phyloP scores from a whole-genome alignment of 1,284 basidiomycete species.

The Heterobasidion occidentale region DNA sequence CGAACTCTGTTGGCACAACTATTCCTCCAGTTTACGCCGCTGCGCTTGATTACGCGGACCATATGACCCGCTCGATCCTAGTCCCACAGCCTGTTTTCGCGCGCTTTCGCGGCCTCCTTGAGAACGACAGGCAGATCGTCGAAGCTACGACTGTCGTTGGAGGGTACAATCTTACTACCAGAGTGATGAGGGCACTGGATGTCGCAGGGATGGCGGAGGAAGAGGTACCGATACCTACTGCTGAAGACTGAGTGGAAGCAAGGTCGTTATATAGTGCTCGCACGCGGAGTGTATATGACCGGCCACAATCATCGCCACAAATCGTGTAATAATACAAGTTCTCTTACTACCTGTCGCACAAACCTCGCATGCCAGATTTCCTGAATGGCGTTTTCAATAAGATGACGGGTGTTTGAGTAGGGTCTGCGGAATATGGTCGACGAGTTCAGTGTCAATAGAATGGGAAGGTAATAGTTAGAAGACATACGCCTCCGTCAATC shows the following conservation, averaged over 20 bases:
- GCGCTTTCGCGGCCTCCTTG: background rate
- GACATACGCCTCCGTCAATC: slow-evolving; percentile 41
- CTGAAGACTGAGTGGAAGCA: background rate
- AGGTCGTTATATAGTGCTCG: too few relatives aligned
- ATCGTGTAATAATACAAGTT: too few relatives aligned
- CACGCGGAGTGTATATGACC: too few relatives aligned
- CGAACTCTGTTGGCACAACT: background rate
- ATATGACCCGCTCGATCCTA: background rate
- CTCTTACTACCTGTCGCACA: too few relatives aligned
- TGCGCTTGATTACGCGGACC: slow-evolving; percentile 2
- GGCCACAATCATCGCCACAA: too few relatives aligned
- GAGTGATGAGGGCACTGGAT: slow-evolving; percentile 2
- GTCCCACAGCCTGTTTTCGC: background rate
- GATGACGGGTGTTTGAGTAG: slow-evolving; percentile 34
- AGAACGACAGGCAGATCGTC: slow-evolving; percentile 1
- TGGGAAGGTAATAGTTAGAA: background rate
- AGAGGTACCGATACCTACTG: background rate
- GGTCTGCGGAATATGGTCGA: slow-evolving; percentile 19
- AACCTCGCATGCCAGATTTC: too few relatives aligned
- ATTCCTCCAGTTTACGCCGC: background rate
- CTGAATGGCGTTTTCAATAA: slow-evolving; percentile 18
- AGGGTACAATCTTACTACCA: slow-evolving; percentile 1
- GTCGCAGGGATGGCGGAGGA: slow-evolving; percentile 1
- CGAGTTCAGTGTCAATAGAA: background rate
- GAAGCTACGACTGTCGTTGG: background rate